A percentile compares a stretch with the other conserved stretches of the same genome.
Conservation (phyloP, 306 rosid species). For the Dalbergia cultrata region DNA sequence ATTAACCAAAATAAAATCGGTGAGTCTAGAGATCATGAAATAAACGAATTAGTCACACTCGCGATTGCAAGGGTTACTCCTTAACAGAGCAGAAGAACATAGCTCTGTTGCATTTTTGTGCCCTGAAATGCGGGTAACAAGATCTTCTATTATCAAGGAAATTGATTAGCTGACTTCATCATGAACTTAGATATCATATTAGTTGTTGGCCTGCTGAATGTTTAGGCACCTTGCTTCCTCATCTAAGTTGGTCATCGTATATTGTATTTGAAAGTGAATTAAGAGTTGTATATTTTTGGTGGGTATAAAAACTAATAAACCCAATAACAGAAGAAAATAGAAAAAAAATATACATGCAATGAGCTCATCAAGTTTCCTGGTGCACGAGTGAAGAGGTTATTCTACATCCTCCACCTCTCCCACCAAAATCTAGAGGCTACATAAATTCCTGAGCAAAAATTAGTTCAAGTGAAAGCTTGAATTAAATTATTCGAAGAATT, state of each 20-base stretch:
- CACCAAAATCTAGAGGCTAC: not conserved
- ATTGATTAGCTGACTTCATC: not conserved
- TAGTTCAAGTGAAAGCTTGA: slow-evolving; percentile 7
- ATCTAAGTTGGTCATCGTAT: not conserved
- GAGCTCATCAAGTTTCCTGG: not conserved
- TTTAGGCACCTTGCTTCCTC: not conserved
- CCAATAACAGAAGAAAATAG: no score
- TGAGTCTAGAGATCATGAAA: no score
- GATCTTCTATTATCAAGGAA: not conserved
- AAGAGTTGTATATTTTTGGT: not conserved
- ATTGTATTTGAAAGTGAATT: slow-evolving; percentile 17
- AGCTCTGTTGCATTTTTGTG: not conserved
- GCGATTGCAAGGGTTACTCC: not conserved
- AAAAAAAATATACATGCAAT: not conserved
- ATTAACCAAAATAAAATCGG: no score
- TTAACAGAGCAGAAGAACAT: not conserved
- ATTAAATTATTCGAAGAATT: not conserved
- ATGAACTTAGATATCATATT: not conserved
- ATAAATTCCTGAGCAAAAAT: not conserved
- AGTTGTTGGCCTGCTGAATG: not conserved
- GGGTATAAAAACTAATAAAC: not conserved
- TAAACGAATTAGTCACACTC: no score
- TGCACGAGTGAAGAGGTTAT: not conserved
- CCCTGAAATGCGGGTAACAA: not conserved
- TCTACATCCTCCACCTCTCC: not conserved